Percentiles rank a stretch among this genome's conserved stretches.
These are phyloP conservation scores for Lodderomyces pseudojiufengensis DNA, from an alignment of 1,139 yeast genomes.

Conservation along the genomic window DNA sequence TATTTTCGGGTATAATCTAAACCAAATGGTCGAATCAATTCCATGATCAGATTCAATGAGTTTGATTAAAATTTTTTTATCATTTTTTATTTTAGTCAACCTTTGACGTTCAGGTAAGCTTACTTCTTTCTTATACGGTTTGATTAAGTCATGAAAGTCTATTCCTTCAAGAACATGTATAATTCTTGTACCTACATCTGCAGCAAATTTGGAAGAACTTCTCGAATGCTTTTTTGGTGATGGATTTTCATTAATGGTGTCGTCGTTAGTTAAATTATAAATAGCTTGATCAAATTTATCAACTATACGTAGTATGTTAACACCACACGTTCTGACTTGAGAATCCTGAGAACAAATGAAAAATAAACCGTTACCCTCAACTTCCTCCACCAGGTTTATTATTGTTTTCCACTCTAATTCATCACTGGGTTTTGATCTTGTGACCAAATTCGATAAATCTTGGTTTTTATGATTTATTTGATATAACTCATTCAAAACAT, in stretches of 20 bases:
- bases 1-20: slow-evolving; percentile 76
- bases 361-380: slow-evolving; percentile 92
- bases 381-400: slow-evolving; percentile 83
- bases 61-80: slow-evolving; percentile 61
- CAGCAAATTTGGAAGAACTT: slow-evolving; percentile 68
- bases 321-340: slow-evolving; percentile 67
- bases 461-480: slow-evolving; percentile 41
- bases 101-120: slow-evolving; percentile 82
- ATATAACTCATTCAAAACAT: slow-evolving; percentile 41
- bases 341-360: slow-evolving; percentile 88
- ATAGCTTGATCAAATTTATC: slow-evolving; percentile 84
- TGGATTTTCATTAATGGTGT: not conserved
- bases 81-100: slow-evolving; percentile 58
- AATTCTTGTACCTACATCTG: slow-evolving; percentile 73
- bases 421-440: slow-evolving; percentile 27
- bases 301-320: slow-evolving; percentile 68
- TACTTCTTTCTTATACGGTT: slow-evolving; percentile 55
- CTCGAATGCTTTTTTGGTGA: slow-evolving; percentile 44
- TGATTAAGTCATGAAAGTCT: slow-evolving; percentile 65
- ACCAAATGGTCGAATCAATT: slow-evolving; percentile 94
- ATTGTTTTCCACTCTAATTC: slow-evolving; percentile 76
- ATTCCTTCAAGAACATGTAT: slow-evolving; percentile 72
- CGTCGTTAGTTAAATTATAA: slow-evolving; percentile 44
- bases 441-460: slow-evolving; percentile 23
- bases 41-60: slow-evolving; percentile 92